Conservation (phyloP, 305 asterid genomes). For the Withania somnifera region DNA sequence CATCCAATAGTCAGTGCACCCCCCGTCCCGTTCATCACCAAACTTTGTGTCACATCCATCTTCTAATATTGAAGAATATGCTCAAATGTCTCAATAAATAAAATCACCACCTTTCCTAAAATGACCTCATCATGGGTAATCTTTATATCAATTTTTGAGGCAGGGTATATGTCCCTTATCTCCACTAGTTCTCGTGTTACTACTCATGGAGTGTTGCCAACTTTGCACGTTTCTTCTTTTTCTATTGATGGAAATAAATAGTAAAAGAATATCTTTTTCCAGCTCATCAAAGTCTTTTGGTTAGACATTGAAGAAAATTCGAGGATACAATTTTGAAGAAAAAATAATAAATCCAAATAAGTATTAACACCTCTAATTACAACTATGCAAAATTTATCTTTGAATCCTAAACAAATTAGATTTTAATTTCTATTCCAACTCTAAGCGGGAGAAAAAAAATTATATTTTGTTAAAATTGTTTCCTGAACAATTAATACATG, state of each 20-base stretch:
- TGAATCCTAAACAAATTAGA: too few species aligned
- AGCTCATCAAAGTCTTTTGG: neutral
- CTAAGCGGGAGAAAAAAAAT: too few species aligned
- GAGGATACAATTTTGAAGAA: too few species aligned
- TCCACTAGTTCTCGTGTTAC: constrained; percentile 19
- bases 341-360: neutral
- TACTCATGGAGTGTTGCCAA: neutral
- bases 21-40: constrained; percentile 16
- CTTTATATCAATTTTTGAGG: constrained; percentile 3
- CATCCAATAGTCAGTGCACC: constrained; percentile 31
- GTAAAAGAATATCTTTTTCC: constrained; percentile 24
- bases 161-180: constrained; percentile 27
- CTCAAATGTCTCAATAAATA: constrained; percentile 22
- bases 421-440: too few species aligned
- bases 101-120: constrained; percentile 17
- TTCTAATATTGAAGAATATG: constrained; percentile 35
- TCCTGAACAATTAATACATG: too few species aligned
- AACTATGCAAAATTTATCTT: too few species aligned
- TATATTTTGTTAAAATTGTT: too few species aligned
- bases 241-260: constrained; percentile 29
- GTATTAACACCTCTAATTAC: too few species aligned
- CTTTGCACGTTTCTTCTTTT: constrained; percentile 10
- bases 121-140: constrained; percentile 20
- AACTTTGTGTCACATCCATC: constrained; percentile 1
- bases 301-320: neutral